Conservation (phyloP, 495 filamentous ascomycete species). For the Penicillium ochrochloron region DNA sequence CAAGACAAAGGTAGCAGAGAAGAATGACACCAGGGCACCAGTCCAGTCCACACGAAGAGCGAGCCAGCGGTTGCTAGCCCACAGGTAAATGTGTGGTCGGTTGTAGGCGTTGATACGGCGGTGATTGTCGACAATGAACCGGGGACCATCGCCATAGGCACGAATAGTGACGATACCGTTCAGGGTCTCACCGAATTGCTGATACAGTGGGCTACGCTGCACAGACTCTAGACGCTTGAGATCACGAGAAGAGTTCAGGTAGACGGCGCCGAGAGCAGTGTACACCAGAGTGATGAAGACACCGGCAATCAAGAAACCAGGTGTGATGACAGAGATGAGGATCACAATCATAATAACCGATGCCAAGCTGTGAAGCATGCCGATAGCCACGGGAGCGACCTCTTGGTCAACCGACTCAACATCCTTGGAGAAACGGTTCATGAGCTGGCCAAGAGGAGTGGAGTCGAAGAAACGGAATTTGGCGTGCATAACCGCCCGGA, state of each 20-base stretch:
- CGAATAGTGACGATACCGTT: constrained; percentile 97
- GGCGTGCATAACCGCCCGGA: constrained; percentile 80
- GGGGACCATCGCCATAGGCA: constrained; percentile 91
- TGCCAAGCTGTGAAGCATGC: constrained; percentile 67
- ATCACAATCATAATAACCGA: constrained; percentile 87
- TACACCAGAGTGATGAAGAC: constrained; percentile 86
- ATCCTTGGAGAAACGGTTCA: constrained; percentile 99
- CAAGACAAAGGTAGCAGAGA: constrained; percentile 90
- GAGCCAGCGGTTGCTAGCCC: constrained; percentile 98
- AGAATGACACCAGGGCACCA: constrained; percentile 92
- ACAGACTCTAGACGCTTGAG: constrained; percentile 95
- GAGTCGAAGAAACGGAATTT: constrained; percentile 98
- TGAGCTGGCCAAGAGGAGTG: constrained; percentile 93
- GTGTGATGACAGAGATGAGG: constrained; percentile 91
- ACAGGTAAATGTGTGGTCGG: constrained; percentile 93
- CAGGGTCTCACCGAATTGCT: constrained; percentile 97
- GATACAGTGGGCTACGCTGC: constrained; percentile 92
- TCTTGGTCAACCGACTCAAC: constrained; percentile 95
- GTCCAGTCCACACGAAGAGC: constrained; percentile 88
- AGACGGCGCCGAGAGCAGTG: constrained; percentile 81
- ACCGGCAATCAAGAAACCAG: constrained; percentile 86
- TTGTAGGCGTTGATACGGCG: constrained; percentile 85
- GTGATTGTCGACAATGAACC: constrained; percentile 94
- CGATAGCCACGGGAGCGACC: constrained; percentile 86
- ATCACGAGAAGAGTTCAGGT: constrained; percentile 88